Evolutionary conservation across 108 stramenopile species (phyloP).

Genomic region (Skeletonema tropicum): DNA sequence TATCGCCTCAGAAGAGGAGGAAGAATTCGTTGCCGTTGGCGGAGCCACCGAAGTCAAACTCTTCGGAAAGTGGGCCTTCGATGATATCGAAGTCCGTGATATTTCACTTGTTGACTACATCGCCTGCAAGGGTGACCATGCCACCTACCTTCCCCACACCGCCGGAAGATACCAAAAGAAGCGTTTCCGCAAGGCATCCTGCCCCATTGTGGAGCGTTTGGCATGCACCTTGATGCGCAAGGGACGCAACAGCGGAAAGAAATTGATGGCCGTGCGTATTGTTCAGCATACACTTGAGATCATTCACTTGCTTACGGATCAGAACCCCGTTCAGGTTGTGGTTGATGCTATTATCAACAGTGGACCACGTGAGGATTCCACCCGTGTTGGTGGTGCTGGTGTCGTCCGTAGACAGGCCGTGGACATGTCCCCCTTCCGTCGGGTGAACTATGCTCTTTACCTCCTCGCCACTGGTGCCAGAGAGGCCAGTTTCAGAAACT

Average conservation of each 20-base stretch:
- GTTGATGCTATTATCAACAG: constrained; percentile 99
- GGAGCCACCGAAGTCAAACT: constrained; percentile 93
- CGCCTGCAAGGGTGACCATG: constrained; percentile 97
- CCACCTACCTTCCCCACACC: constrained; percentile 99
- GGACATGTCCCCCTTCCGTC: constrained; percentile 99
- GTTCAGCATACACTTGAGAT: constrained; percentile 99
- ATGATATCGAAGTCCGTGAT: constrained; percentile 98
- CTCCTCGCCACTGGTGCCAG: constrained; percentile 97
- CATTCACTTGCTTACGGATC: constrained; percentile 99
- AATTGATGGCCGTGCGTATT: constrained; percentile 98
- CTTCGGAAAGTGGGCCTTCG: constrained; percentile 97
- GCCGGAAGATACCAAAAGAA: constrained; percentile 99
- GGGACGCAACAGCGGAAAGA: constrained; percentile 99
- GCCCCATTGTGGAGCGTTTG: constrained; percentile 99
- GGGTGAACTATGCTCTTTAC: constrained; percentile 99
- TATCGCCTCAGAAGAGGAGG: constrained; percentile 70
- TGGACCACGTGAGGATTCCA: constrained; percentile 99
- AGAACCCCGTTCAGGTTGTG: constrained; percentile 99
- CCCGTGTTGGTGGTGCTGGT: constrained; percentile 99
- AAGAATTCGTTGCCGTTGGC: constrained; percentile 70
- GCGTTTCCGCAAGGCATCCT: constrained; percentile 99
- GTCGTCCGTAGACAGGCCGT: constrained; percentile 99
- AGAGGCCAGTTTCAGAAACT: constrained; percentile 99
- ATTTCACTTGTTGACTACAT: constrained; percentile 98
- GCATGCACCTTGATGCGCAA: constrained; percentile 98